Evolutionary conservation across 1,284 basidiomycete genomes (phyloP).

Genomic region (Austropuccinia psidii): DNA sequence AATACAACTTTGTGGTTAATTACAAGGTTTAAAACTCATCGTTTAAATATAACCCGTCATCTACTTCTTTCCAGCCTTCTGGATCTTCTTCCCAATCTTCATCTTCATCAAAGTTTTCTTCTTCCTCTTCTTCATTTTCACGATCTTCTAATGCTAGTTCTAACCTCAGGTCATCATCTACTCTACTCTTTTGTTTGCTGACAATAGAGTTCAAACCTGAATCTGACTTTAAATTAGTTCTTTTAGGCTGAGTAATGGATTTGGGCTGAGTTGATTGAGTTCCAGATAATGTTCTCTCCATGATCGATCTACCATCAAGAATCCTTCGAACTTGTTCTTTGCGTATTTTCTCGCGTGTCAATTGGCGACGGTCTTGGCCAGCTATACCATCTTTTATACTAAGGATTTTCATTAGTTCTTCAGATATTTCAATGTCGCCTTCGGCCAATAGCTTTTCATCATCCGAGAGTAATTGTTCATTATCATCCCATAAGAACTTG

Average conservation of each 20-base stretch:
- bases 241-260: not conserved
- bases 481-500: no score
- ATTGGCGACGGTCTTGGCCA: not conserved
- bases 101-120: conserved; percentile 1
- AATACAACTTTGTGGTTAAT: no score
- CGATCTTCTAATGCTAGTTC: not conserved
- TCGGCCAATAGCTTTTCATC: not conserved
- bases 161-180: not conserved
- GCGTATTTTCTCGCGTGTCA: conserved; percentile 15
- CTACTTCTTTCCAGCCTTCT: conserved; percentile 30
- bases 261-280: not conserved
- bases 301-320: conserved; percentile 14
- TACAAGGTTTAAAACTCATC: no score
- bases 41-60: not conserved
- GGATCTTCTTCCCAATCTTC: conserved; percentile 38
- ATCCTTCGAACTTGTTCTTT: conserved; percentile 8
- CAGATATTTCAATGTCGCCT: conserved; percentile 15
- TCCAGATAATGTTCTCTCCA: conserved; percentile 10
- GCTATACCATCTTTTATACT: not conserved
- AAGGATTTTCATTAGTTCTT: conserved; percentile 25
- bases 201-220: not conserved
- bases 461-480: no score
- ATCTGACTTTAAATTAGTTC: not conserved
- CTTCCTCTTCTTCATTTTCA: not conserved
- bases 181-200: not conserved